A percentile compares a stretch with the other conserved stretches of the same genome.
Conservation (phyloP, 2,329 filamentous ascomycete species). For the Escovopsis sp. region DNA sequence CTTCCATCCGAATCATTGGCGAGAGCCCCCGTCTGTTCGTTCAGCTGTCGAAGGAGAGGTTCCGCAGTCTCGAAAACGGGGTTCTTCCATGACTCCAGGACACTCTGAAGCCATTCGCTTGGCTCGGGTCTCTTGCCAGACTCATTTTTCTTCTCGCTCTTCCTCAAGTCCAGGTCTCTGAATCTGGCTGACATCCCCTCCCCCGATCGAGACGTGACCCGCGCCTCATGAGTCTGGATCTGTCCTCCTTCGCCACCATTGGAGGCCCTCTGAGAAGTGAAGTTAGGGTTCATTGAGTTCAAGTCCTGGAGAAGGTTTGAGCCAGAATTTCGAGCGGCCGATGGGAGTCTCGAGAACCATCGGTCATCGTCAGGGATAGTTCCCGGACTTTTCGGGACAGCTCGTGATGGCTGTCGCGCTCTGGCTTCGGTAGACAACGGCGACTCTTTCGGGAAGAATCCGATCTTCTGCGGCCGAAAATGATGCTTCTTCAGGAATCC, state of each 20-base stretch:
- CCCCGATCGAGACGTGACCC: no score
- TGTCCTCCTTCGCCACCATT: no score
- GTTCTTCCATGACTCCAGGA: constrained; percentile 57
- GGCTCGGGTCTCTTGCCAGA: constrained; percentile 6
- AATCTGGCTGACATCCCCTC: no score
- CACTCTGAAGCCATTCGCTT: constrained; percentile 40
- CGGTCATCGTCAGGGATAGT: no score
- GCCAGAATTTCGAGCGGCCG: no score
- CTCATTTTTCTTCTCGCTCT: not conserved
- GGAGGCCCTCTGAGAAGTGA: no score
- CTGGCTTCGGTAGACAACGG: constrained; percentile 10
- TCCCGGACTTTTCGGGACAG: no score
- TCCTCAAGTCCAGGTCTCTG: not conserved
- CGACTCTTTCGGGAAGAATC: constrained; percentile 9
- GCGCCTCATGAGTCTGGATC: no score
- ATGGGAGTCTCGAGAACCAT: no score
- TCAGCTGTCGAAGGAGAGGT: constrained; percentile 26
- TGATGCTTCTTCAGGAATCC: constrained; percentile 64
- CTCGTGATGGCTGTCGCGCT: no score
- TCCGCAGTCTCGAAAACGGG: constrained; percentile 50
- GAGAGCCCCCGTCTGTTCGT: constrained; percentile 7
- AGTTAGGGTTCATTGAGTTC: no score
- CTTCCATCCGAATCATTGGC: not conserved
- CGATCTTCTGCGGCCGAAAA: constrained; percentile 38
- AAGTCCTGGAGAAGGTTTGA: no score